phyloP scores from a whole-genome alignment of 345 rosid species.

The Eucalyptus pauciflora region DNA sequence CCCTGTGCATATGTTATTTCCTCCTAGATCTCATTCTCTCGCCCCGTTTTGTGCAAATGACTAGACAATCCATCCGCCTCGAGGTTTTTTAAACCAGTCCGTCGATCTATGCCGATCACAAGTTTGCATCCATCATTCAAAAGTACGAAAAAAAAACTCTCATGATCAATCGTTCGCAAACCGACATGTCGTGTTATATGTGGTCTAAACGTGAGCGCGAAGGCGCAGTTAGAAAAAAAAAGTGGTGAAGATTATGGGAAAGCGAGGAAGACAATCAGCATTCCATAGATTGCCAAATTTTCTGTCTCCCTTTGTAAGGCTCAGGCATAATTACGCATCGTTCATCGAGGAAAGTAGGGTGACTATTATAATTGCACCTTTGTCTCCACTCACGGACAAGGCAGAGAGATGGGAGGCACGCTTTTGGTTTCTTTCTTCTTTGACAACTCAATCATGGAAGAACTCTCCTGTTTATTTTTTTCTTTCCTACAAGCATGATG shows the following conservation, averaged over 20 bases:
- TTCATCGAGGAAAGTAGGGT: not conserved
- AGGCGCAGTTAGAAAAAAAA: not conserved
- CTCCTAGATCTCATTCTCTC: not conserved
- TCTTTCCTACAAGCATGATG: not conserved
- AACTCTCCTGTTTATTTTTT: not conserved
- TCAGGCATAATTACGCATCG: not conserved
- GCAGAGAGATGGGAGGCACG: not conserved
- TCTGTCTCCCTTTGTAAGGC: not conserved
- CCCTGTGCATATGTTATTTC: accelerated
- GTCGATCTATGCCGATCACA: not conserved
- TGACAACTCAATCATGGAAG: not conserved
- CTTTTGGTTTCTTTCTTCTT: not conserved
- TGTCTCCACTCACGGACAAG: not conserved
- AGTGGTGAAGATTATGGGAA: not conserved
- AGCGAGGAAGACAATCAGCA: not conserved
- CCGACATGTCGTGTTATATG: not conserved
- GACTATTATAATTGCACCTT: not conserved
- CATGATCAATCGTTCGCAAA: not conserved
- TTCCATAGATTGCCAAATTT: not conserved
- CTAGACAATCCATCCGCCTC: not conserved
- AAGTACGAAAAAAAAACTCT: not conserved
- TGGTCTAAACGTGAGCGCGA: not conserved
- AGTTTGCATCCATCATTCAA: not conserved
- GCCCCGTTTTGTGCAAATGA: not conserved
- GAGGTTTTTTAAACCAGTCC: not conserved